phyloP scores from a whole-genome alignment of 2,329 filamentous ascomycete species.

The Plectosphaerella plurivora region DNA sequence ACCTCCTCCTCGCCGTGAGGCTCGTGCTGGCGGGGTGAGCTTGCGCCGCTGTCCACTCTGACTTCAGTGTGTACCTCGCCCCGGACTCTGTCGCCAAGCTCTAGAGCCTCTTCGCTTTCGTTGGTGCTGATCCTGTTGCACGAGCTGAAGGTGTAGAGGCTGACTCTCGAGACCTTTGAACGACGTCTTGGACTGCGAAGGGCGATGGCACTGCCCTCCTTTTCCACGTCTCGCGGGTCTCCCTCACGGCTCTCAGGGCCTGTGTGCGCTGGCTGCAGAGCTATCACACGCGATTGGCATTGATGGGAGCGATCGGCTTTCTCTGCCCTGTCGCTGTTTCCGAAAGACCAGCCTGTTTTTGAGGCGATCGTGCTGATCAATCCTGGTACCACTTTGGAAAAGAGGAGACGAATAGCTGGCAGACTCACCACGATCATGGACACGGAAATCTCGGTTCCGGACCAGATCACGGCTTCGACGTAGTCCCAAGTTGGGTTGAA shows the following conservation, averaged over 20 bases:
- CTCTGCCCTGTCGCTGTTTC: not conserved
- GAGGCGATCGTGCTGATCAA: constrained; percentile 5
- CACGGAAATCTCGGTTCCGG: constrained; percentile 34
- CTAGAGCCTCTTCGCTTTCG: constrained; percentile 18
- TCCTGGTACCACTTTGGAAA: constrained; percentile 9
- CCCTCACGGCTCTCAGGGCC: not conserved
- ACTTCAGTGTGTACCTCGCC: constrained; percentile 27
- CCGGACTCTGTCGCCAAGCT: constrained; percentile 22
- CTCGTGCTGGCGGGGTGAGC: not conserved
- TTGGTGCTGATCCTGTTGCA: constrained; percentile 3
- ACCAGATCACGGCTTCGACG: constrained; percentile 34
- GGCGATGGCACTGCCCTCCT: not conserved
- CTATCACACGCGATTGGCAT: too few relatives aligned
- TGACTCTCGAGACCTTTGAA: not conserved
- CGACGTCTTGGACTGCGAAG: not conserved
- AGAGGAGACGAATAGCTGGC: constrained; percentile 30
- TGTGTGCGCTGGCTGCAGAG: not conserved
- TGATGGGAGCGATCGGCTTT: constrained; percentile 3
- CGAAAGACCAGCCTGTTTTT: not conserved
- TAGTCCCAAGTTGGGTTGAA: constrained; percentile 36
- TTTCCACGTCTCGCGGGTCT: not conserved
- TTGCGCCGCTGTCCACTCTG: not conserved
- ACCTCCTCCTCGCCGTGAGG: not conserved
- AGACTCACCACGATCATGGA: constrained; percentile 37
- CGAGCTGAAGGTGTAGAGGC: not conserved